Base-by-base conservation (phyloP, 2,329 filamentous ascomycete genomes). In the Nothophoma quercina region DNA sequence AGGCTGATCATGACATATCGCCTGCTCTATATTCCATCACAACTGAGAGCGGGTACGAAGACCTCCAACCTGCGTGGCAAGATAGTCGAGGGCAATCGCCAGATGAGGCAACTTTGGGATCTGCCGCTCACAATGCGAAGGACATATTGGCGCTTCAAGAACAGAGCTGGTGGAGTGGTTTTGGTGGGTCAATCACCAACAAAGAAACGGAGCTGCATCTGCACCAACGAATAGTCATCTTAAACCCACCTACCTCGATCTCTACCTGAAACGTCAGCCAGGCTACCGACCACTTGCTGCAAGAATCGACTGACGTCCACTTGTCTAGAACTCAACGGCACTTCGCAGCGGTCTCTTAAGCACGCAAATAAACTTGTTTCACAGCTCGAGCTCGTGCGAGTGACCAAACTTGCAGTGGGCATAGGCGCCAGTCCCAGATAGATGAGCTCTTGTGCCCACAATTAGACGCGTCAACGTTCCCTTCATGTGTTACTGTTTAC, bases 401-500 rank as follows among this genome's bases (percentile, higher is more conserved):
- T 53, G 50, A 36, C 15, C n/a, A 46, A 5, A 29, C 25, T 13
- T 45, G 41, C 41, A 34, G 22, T 23, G 9, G 41, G 10, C 34
- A 19, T 18, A 40, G 21, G 15, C 42, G 42, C 36, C 23, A 33
- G 42, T 52, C 25, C 42, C 43, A 46, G 38, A 41, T 52, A 33
- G 43, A 47, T 43, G 50, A 52, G 19, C 13, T 23, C 34, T 30
- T 13, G 36, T 47, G 33, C 43, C 39, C 43, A 53, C 50, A 48
- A 47, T 39, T 53, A 26, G 43, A 53, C 38, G 50, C 44, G 50
- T 44, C 43, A 47, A 44, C 50, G 23, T 16, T 26, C 26, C 23
- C 39, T 42, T 25, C 36, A 30, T 13, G 39, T 9, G 25, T 18
- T 39, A 28, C 33, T 39, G 19, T 39, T 33, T 22, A 39, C 33